Base-by-base conservation (phyloP, 2,329 filamentous ascomycete genomes). In the Penicillium sp. region DNA sequence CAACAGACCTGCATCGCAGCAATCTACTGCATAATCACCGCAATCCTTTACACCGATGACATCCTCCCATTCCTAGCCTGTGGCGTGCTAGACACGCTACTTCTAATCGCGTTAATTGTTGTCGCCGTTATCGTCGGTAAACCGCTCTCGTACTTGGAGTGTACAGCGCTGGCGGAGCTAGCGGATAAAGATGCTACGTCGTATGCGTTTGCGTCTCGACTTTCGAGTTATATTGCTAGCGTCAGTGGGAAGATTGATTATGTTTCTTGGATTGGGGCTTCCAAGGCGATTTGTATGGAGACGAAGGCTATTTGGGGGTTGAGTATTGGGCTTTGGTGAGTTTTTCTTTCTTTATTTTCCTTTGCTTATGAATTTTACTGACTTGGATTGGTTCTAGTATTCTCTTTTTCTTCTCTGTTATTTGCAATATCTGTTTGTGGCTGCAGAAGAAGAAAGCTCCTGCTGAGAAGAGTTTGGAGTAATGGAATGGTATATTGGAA, bases 241-340 rank as follows among this genome's bases (percentile, higher is more conserved):
- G 71, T 78, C 47, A 79, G 78, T n/a, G 77, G 77, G 7, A 78
- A 71, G 38, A 68, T 85, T 53, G 75, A 78, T 19, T 77, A 85
- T 57, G 67, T 68, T 14, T 73, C 77, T 54, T 87, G 83, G 82
- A 82, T 84, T 42, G 83, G 82, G n/a, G 79, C 81, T 9, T 84
- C 79, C 12, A 82, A 80, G 69, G 68, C 82, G 17, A 88, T 89
- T 53, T 97, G 92, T 77, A 85, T 87, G 67, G 86, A 94, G 78
- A 86, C 91, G 72, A 95, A 96, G 81, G 84, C 88, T 16, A 84
- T 94, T 62, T 96, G 91, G 92, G 91, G 91, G 1, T 75, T 96
- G 57, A 84, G 85, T 71, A 92, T 96, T 73, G 86, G 86, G 5
- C 82, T 95, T 47, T 91, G 82, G 82, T 85, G 69, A 69, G 80